Percentiles rank a stretch among this genome's conserved stretches.
phyloP scores from a whole-genome alignment of 768 basidiomycete genomes.

The Trametes coccinea region DNA sequence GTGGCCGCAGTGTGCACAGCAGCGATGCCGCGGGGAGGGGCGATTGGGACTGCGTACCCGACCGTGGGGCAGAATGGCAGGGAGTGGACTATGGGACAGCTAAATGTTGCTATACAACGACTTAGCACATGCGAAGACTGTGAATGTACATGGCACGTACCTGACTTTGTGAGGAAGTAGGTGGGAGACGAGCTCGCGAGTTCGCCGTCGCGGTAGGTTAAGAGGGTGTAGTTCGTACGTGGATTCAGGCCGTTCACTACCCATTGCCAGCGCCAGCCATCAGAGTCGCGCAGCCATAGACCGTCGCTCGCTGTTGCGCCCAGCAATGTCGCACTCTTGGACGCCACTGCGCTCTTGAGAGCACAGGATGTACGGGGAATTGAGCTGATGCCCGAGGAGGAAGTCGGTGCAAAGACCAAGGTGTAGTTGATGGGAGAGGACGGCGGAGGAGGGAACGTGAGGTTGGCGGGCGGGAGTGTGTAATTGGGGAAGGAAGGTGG shows the following conservation, averaged over 20 bases:
- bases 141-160: slow-evolving; percentile 38
- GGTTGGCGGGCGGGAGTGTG: slow-evolving; percentile 61
- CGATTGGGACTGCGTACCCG: slow-evolving; percentile 70
- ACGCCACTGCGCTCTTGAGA: slow-evolving; percentile 39
- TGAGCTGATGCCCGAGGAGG: slow-evolving; percentile 37
- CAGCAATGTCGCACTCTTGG: slow-evolving; percentile 26
- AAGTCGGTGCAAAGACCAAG: slow-evolving; percentile 55
- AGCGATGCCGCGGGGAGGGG: slow-evolving; percentile 44
- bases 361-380: slow-evolving; percentile 62
- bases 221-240: slow-evolving; percentile 79
- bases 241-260: slow-evolving; percentile 57
- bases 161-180: slow-evolving; percentile 74
- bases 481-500: slow-evolving; percentile 72
- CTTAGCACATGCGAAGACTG: not conserved
- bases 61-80: slow-evolving; percentile 75
- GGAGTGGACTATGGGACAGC: slow-evolving; percentile 67
- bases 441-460: slow-evolving; percentile 43
- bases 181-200: slow-evolving; percentile 63
- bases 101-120: slow-evolving; percentile 51
- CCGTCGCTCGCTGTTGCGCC: slow-evolving; percentile 46
- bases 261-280: slow-evolving; percentile 73
- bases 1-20: slow-evolving; percentile 50
- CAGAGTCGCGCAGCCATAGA: slow-evolving; percentile 55
- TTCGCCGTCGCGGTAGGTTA: slow-evolving; percentile 54
- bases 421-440: slow-evolving; percentile 42